Conservation (phyloP, 23 red algal genomes). For the Gracilaria domingensis region DNA sequence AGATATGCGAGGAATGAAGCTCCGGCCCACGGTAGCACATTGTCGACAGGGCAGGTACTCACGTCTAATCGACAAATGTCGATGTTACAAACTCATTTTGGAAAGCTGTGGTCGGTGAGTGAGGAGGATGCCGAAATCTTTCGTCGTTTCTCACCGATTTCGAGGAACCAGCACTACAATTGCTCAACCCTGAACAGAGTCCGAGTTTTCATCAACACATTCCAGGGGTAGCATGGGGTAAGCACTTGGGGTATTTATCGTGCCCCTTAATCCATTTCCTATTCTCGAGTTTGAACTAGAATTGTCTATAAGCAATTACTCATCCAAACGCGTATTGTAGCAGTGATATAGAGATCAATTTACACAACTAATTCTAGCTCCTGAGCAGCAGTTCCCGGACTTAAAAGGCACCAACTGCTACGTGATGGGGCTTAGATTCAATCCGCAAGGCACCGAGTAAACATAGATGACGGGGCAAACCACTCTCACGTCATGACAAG, state of each 20-base stretch:
- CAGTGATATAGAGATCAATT: too few species aligned
- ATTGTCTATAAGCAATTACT: too few species aligned
- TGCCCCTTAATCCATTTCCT: background rate
- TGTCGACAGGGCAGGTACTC: slow-evolving; percentile 53
- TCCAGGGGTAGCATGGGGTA: too few species aligned
- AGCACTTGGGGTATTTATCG: background rate
- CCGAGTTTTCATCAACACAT: background rate
- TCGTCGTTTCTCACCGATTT: background rate
- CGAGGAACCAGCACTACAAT: background rate
- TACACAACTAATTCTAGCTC: too few species aligned
- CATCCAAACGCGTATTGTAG: too few species aligned
- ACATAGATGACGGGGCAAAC: too few species aligned
- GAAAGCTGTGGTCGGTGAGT: slow-evolving; percentile 1
- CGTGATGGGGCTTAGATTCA: too few species aligned
- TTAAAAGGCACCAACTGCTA: too few species aligned
- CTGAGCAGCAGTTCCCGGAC: too few species aligned
- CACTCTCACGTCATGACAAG: too few species aligned
- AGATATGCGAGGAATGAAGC: slow-evolving; percentile 26
- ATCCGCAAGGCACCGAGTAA: too few species aligned
- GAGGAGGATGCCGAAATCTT: background rate
- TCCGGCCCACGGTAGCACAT: slow-evolving; percentile 29
- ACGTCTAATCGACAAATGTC: slow-evolving; percentile 67
- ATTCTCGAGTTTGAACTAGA: too few species aligned
- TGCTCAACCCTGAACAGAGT: background rate
- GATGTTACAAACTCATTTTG: slow-evolving; percentile 37